phyloP scores from a whole-genome alignment of 306 rosid species.

The Medicago arabica region DNA sequence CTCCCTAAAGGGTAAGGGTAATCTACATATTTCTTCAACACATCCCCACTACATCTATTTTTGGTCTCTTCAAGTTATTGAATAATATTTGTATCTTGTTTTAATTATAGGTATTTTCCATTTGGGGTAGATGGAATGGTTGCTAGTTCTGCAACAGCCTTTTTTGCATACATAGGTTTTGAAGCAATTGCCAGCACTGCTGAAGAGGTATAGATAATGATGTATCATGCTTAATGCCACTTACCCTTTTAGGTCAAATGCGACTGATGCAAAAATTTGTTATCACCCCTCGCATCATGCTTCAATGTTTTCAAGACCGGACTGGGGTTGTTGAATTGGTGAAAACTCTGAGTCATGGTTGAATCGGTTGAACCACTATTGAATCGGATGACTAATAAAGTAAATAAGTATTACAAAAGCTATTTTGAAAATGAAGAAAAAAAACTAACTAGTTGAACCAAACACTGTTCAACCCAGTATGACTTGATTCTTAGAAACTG shows the following conservation, averaged over 20 bases:
- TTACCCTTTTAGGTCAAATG: not conserved
- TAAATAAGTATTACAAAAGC: not conserved
- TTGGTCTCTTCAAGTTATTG: slow-evolving; percentile 27
- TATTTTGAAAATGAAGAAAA: no score
- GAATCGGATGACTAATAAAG: not conserved
- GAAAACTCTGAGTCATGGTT: not conserved
- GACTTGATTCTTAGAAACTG: not conserved
- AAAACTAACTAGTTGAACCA: not conserved
- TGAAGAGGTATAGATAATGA: slow-evolving; percentile 66
- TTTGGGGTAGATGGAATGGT: slow-evolving; percentile 94
- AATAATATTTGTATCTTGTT: not conserved
- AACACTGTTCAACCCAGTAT: not conserved
- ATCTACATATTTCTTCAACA: slow-evolving; percentile 25
- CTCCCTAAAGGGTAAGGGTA: slow-evolving; percentile 96
- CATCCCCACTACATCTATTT: not conserved
- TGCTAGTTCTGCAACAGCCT: slow-evolving; percentile 95
- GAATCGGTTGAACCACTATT: not conserved
- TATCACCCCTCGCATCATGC: no score
- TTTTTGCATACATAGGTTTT: slow-evolving; percentile 89
- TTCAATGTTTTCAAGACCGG: not conserved
- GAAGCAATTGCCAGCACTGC: slow-evolving; percentile 93
- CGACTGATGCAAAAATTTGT: not conserved
- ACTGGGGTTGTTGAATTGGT: not conserved
- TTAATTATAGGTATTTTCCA: slow-evolving; percentile 81
- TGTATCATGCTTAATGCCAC: not conserved